Evolutionary conservation across 2,329 filamentous ascomycete species (phyloP).

Genomic region (Ophiostoma sp.): DNA sequence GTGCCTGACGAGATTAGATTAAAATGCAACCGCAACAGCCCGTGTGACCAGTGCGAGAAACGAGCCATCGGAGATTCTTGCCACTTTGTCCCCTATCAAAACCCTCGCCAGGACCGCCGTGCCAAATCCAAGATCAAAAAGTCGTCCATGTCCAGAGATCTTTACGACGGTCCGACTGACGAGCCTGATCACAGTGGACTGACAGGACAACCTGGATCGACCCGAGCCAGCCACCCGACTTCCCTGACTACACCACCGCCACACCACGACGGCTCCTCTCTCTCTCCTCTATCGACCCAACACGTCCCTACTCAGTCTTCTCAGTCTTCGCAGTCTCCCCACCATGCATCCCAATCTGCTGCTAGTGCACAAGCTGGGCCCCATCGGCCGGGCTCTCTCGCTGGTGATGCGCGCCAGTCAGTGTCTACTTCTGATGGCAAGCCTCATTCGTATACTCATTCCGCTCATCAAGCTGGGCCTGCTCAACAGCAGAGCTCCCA

Average conservation of each 20-base stretch:
- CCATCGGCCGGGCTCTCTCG: constrained; percentile 4
- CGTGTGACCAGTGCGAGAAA: constrained; percentile 33
- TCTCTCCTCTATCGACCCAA: not conserved
- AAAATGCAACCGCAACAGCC: constrained; percentile 32
- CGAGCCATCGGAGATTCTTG: constrained; percentile 29
- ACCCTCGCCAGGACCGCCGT: not conserved
- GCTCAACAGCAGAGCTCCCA: not conserved
- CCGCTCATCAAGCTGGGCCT: not conserved
- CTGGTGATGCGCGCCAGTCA: constrained; percentile 2
- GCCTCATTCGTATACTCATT: constrained; percentile 6
- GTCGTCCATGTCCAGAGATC: not conserved
- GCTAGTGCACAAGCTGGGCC: constrained; percentile 10
- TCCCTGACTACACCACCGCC: not conserved
- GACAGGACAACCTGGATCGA: not conserved
- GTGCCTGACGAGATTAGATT: constrained; percentile 21
- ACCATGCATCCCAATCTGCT: constrained; percentile 4
- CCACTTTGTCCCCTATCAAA: constrained; percentile 27
- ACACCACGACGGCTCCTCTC: not conserved
- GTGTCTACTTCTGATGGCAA: not conserved
- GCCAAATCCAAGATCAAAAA: constrained; percentile 7
- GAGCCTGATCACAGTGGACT: not conserved
- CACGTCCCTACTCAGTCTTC: not conserved
- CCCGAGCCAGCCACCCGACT: not conserved
- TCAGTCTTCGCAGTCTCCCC: not conserved
- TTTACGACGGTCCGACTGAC: not conserved